A percentile compares a stretch with the other conserved stretches of the same genome.
Conservation (phyloP, 345 rosid species). For the Heritiera fomes region DNA sequence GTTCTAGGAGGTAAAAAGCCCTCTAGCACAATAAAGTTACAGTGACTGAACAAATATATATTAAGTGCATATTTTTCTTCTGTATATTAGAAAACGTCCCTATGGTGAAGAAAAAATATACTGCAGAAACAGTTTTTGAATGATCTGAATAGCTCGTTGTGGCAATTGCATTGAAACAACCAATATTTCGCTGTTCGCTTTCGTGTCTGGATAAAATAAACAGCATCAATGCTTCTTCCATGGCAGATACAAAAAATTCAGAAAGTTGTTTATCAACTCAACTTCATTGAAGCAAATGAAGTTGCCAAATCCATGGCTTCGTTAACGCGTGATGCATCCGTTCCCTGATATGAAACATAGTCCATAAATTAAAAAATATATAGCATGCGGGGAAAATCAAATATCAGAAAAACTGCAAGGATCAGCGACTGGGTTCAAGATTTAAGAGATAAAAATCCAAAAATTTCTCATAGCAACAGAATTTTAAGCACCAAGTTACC, state of each 20-base stretch:
- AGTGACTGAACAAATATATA: neutral
- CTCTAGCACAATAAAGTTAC: neutral
- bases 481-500: slow-evolving; percentile 13
- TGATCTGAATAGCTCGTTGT: neutral
- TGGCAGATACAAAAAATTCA: neutral
- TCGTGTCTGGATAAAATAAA: neutral
- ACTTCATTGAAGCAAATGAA: slow-evolving; percentile 74
- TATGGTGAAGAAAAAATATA: neutral
- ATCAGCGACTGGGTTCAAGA: neutral
- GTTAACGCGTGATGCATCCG: slow-evolving; percentile 65
- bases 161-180: neutral
- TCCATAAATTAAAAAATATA: neutral
- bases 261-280: slow-evolving; percentile 40
- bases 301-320: slow-evolving; percentile 73
- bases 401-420: neutral
- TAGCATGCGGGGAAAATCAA: neutral
- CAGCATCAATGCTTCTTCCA: neutral
- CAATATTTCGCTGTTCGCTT: neutral
- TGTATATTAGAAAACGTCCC: neutral
- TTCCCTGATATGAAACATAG: slow-evolving; percentile 56
- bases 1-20: too few relatives aligned
- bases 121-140: neutral
- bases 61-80: neutral
- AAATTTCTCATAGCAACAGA: neutral
- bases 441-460: neutral